Conservation (phyloP, 1,284 basidiomycete genomes). For the Sutorius eximius region DNA sequence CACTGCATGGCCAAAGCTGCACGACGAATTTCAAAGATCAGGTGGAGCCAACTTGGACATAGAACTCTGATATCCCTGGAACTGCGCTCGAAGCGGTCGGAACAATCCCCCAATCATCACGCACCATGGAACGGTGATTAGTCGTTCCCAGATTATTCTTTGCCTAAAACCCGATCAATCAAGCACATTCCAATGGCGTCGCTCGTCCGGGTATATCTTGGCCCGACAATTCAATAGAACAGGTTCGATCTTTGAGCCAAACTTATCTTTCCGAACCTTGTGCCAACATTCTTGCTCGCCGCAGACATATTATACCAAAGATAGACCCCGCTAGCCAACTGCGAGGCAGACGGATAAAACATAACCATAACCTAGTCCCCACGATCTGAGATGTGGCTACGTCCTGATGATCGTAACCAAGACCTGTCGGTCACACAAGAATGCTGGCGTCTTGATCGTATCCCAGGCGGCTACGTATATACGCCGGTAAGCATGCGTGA, state of each 20-base stretch:
- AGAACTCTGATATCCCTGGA: no score
- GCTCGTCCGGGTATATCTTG: no score
- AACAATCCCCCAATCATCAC: not conserved
- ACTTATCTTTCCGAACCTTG: not conserved
- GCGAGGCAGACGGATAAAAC: not conserved
- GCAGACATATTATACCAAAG: not conserved
- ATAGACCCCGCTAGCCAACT: not conserved
- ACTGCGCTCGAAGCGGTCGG: not conserved
- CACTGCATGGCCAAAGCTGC: not conserved
- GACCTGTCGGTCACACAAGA: not conserved
- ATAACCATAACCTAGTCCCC: not conserved
- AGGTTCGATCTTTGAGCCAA: not conserved
- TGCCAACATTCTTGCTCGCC: constrained; percentile 2
- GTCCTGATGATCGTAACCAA: not conserved
- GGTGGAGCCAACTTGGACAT: not conserved
- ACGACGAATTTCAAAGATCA: not conserved
- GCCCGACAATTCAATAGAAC: not conserved
- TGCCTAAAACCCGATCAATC: not conserved
- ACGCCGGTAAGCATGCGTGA: not conserved
- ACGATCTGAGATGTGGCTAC: constrained; percentile 4
- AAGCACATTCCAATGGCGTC: not conserved
- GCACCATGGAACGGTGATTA: not conserved
- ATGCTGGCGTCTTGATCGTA: not conserved
- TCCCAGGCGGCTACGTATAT: not conserved
- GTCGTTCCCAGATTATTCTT: not conserved